These are phyloP conservation scores for Fragilariopsis cylindrus DNA, from an alignment of 108 stramenopile genomes.

Conservation along the genomic window DNA sequence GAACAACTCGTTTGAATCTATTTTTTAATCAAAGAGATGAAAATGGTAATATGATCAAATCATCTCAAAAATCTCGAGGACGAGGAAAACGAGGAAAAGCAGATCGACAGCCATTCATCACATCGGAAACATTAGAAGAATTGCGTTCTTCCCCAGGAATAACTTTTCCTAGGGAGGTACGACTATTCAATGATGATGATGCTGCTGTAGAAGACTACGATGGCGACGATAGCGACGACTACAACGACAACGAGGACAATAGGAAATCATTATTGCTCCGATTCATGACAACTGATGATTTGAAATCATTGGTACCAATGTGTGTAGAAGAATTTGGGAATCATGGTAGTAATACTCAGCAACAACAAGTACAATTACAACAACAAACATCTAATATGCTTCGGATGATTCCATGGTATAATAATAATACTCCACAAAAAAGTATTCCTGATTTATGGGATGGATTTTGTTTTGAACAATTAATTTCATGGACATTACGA, in stretches of 20 bases:
- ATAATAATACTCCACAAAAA: constrained; percentile 6
- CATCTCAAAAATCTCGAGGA: background rate
- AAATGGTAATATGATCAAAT: background rate
- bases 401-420: background rate
- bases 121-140: background rate
- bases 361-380: no score
- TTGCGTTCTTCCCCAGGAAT: background rate
- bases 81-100: background rate
- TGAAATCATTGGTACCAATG: constrained; percentile 26
- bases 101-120: background rate
- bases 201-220: background rate
- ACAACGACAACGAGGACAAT: background rate
- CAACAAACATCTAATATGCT: background rate
- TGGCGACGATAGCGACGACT: no score
- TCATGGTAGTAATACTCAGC: no score
- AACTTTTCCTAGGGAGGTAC: background rate
- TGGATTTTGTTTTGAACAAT: constrained; percentile 19
- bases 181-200: background rate
- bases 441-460: constrained; percentile 34
- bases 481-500: constrained; percentile 16
- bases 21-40: constrained; percentile 10
- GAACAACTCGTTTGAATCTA: background rate
- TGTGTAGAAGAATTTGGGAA: constrained; percentile 41
- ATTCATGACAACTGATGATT: constrained; percentile 26
- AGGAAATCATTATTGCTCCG: constrained; percentile 25